Percentiles rank a stretch among this genome's conserved stretches.
Conservation (phyloP, 306 rosid genomes). For the Castanospermum australe region DNA sequence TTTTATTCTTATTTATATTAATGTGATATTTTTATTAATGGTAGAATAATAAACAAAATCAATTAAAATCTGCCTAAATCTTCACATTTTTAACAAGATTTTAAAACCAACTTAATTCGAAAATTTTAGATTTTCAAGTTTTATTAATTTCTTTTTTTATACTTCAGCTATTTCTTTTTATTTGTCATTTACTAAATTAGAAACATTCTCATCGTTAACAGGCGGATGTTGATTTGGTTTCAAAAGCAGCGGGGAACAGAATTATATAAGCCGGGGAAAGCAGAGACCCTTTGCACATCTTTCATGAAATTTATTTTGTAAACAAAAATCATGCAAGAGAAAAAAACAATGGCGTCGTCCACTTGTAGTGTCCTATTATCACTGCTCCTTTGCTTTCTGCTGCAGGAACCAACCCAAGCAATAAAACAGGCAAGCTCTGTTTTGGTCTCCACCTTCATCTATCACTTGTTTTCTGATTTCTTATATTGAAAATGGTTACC, state of each 20-base stretch:
- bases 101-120: too few species aligned
- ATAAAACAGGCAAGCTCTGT: slow-evolving; percentile 38
- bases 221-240: neutral
- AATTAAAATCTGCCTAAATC: too few species aligned
- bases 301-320: neutral
- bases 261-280: neutral
- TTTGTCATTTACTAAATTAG: too few species aligned
- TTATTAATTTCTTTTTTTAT: too few species aligned
- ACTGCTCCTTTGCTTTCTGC: slow-evolving; percentile 32
- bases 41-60: too few species aligned
- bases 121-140: too few species aligned
- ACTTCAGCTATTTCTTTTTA: too few species aligned
- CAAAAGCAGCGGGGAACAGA: neutral
- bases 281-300: neutral
- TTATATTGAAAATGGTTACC: neutral
- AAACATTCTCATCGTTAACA: neutral
- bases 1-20: too few species aligned
- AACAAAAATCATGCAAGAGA: neutral
- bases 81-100: too few species aligned
- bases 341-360: slow-evolving; percentile 30
- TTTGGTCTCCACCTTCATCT: neutral
- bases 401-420: slow-evolving; percentile 33
- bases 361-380: slow-evolving; percentile 12
- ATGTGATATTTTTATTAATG: too few species aligned
- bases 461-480: neutral